Conservation (phyloP, 2,329 filamentous ascomycete species). For the Coniochaeta sp. region DNA sequence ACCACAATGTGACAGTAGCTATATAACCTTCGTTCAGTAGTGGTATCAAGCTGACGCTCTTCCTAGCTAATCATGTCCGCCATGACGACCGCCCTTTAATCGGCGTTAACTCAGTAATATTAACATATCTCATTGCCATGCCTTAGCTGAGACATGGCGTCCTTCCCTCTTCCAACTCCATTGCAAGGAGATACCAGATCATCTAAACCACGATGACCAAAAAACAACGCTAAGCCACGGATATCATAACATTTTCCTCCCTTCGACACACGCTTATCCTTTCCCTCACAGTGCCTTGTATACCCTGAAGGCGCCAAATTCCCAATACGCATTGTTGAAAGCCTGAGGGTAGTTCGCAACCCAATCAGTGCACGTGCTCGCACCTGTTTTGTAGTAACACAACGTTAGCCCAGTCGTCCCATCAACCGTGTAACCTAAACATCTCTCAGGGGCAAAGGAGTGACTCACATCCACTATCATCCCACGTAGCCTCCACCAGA, state of each 20-base stretch:
- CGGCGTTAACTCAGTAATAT: background rate
- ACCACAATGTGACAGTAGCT: no score
- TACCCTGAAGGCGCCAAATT: slow-evolving; percentile 54
- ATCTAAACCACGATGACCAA: background rate
- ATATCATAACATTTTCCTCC: background rate
- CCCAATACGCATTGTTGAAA: slow-evolving; percentile 58
- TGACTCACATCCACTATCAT: slow-evolving; percentile 34
- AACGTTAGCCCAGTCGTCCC: background rate
- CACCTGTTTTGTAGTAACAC: slow-evolving; percentile 30
- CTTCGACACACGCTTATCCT: background rate
- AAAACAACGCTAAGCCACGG: background rate
- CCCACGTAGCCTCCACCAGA: slow-evolving; percentile 40
- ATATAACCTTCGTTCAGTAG: no score
- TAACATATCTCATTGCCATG: background rate
- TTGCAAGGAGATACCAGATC: background rate
- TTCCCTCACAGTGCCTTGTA: slow-evolving; percentile 32
- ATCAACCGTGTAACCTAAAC: background rate
- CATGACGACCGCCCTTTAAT: background rate
- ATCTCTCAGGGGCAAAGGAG: background rate
- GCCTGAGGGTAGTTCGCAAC: slow-evolving; percentile 49
- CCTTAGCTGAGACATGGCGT: background rate
- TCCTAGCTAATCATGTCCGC: background rate
- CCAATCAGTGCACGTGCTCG: slow-evolving; percentile 48
- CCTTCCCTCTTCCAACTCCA: background rate
- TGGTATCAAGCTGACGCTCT: no score